Conservation (phyloP, 352 stramenopile species). For the Globisporangium solare region DNA sequence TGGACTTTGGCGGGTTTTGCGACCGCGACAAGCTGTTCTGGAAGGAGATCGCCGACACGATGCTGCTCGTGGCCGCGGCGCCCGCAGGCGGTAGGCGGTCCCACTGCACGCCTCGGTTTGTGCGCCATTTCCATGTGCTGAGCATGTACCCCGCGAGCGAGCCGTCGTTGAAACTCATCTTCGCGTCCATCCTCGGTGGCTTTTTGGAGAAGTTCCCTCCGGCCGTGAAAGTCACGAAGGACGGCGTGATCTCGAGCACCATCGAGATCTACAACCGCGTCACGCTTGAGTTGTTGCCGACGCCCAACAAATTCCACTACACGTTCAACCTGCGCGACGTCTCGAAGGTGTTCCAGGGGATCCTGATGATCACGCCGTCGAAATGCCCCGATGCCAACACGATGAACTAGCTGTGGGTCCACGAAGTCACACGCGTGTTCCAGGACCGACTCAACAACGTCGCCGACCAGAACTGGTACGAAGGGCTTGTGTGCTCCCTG, state of each 20-base stretch:
- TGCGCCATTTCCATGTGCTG: constrained; percentile 94
- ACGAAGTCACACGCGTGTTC: constrained; percentile 92
- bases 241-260: constrained; percentile 82
- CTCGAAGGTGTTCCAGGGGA: constrained; percentile 94
- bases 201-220: constrained; percentile 89
- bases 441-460: constrained; percentile 90
- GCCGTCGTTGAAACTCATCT: constrained; percentile 90
- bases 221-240: constrained; percentile 74
- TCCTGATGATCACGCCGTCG: constrained; percentile 89
- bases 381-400: constrained; percentile 82
- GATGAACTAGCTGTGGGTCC: constrained; percentile 90
- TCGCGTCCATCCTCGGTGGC: constrained; percentile 89
- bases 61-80: constrained; percentile 87
- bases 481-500: constrained; percentile 83
- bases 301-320: constrained; percentile 92
- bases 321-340: constrained; percentile 96
- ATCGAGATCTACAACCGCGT: constrained; percentile 95
- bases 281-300: constrained; percentile 89
- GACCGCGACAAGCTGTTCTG: constrained; percentile 96
- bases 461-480: constrained; percentile 89
- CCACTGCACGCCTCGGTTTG: constrained; percentile 90
- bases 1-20: constrained; percentile 96
- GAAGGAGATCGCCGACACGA: constrained; percentile 94
- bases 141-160: constrained; percentile 91
- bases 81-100: constrained; percentile 85